Conservation (phyloP, 805 yeast species). For the Metschnikowia arizonensis region DNA sequence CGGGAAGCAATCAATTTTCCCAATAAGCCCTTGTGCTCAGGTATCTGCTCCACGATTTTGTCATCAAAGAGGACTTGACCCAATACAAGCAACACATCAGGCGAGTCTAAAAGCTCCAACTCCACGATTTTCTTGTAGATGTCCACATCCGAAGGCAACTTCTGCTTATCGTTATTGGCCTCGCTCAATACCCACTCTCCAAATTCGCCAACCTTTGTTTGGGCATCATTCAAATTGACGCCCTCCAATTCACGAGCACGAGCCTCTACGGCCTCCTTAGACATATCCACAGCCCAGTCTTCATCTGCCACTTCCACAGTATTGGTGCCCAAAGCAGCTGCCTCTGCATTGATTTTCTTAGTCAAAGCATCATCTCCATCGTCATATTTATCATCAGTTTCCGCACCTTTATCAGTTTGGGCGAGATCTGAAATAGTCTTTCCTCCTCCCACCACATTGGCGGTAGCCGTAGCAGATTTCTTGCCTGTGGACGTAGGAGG, state of each 20-base stretch:
- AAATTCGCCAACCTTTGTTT: slow-evolving; percentile 61
- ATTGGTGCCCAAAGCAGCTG: slow-evolving; percentile 52
- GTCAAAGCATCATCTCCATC: slow-evolving; percentile 73
- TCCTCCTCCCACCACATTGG: slow-evolving; percentile 86
- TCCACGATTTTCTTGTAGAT: slow-evolving; percentile 86
- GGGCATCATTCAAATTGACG: slow-evolving; percentile 42
- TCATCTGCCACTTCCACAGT: slow-evolving; percentile 75
- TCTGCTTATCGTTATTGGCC: slow-evolving; percentile 50
- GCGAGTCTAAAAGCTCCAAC: slow-evolving; percentile 63
- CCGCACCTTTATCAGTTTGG: slow-evolving; percentile 39
- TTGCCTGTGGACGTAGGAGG: slow-evolving; percentile 66
- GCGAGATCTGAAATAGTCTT: slow-evolving; percentile 76
- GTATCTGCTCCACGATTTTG: slow-evolving; percentile 66
- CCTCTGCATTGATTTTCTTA: slow-evolving; percentile 78
- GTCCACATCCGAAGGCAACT: slow-evolving; percentile 80
- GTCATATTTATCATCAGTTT: slow-evolving; percentile 42
- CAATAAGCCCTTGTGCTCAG: slow-evolving; percentile 76
- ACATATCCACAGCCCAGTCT: slow-evolving; percentile 97
- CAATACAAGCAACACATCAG: slow-evolving; percentile 82
- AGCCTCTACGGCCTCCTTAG: slow-evolving; percentile 90
- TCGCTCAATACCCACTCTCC: slow-evolving; percentile 80
- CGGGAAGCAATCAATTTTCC: slow-evolving; percentile 63
- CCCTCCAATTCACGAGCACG: slow-evolving; percentile 87
- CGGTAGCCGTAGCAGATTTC: slow-evolving; percentile 84
- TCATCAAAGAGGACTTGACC: slow-evolving; percentile 87